Evolutionary conservation across 805 yeast genomes (phyloP).

Genomic region (Candida vartiovaarae): DNA sequence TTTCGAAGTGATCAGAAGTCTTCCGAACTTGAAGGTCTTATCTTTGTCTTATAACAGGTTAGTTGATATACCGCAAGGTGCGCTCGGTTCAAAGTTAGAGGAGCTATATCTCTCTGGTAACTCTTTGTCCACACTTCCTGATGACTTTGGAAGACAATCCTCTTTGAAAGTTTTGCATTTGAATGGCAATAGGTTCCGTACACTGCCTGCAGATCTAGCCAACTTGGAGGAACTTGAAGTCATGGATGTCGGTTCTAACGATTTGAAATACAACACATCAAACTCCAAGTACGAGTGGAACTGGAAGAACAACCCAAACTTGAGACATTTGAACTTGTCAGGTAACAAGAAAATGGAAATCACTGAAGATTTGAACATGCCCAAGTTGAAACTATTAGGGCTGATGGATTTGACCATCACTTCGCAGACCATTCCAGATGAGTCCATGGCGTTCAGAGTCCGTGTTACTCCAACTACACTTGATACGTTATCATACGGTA

Average conservation of each 20-base stretch:
- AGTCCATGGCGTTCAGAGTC: conserved; percentile 71
- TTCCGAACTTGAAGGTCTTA: conserved; percentile 50
- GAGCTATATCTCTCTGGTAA: conserved; percentile 82
- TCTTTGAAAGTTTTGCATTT: conserved; percentile 55
- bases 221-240: conserved; percentile 55
- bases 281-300: conserved; percentile 98
- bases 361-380: conserved; percentile 71
- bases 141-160: conserved; percentile 64
- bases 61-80: conserved; percentile 75
- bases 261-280: conserved; percentile 82
- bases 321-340: conserved; percentile 79
- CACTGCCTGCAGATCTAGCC: conserved; percentile 84
- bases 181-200: conserved; percentile 78
- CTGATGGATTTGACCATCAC: conserved; percentile 94
- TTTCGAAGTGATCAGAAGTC: conserved; percentile 57
- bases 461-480: conserved; percentile 83
- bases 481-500: conserved; percentile 75
- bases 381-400: conserved; percentile 68
- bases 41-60: conserved; percentile 82
- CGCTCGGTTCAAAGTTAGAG: conserved; percentile 47
- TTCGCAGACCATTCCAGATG: conserved; percentile 85
- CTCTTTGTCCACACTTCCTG: conserved; percentile 66
- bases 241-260: conserved; percentile 88
- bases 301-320: conserved; percentile 78
- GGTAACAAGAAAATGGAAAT: conserved; percentile 92